Percentiles rank a stretch among this genome's conserved stretches.
phyloP scores from a whole-genome alignment of 2,329 filamentous ascomycete genomes.

The Aspergillus sp. region DNA sequence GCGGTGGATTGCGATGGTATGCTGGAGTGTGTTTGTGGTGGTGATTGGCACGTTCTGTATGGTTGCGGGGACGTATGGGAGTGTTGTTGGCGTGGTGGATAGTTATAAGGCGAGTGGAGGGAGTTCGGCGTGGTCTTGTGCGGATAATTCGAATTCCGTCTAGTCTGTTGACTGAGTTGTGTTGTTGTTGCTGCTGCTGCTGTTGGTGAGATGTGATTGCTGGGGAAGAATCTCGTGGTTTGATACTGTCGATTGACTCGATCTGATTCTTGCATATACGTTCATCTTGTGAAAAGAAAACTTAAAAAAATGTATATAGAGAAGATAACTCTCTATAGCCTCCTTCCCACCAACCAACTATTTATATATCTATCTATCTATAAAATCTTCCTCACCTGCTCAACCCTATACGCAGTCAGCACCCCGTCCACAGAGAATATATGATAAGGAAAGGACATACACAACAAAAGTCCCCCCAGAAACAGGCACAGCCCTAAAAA shows the following conservation, averaged over 20 bases:
- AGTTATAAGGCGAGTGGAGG: conserved; percentile 37
- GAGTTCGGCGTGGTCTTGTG: conserved; percentile 44
- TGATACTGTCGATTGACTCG: no score
- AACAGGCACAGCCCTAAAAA: conserved; percentile 90
- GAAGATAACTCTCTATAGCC: not conserved
- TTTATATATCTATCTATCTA: not conserved
- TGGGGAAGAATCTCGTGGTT: no score
- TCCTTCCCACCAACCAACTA: not conserved
- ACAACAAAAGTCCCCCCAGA: conserved; percentile 85
- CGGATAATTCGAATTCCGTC: conserved; percentile 40
- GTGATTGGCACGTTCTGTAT: conserved; percentile 44
- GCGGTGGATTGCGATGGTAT: conserved; percentile 3
- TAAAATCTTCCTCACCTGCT: not conserved
- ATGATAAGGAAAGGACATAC: conserved; percentile 43
- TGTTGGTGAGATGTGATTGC: no score
- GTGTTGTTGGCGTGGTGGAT: conserved; percentile 42
- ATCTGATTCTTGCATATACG: no score
- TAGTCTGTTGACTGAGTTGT: not conserved
- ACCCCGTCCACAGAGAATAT: not conserved
- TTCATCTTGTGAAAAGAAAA: no score
- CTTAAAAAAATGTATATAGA: not conserved
- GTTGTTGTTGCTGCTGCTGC: not conserved
- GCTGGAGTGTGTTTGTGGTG: conserved; percentile 1
- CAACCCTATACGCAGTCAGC: not conserved
- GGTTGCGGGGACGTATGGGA: conserved; percentile 48